Conservation (phyloP, 2,329 filamentous ascomycete species). For the Exophiala spinifera region DNA sequence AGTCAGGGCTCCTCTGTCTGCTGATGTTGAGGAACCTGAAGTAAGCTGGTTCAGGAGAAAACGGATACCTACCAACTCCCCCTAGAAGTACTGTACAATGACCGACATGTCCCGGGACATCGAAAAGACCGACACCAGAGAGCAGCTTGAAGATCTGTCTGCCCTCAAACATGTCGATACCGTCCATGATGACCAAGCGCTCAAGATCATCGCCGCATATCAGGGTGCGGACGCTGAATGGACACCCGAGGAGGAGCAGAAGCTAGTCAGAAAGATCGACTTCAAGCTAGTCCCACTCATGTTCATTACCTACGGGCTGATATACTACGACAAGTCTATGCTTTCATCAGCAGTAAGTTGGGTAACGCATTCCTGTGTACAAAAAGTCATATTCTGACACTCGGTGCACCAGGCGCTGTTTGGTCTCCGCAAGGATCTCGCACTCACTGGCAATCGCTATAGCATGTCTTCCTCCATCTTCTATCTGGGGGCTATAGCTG, state of each 20-base stretch:
- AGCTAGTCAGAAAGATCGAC: constrained; percentile 37
- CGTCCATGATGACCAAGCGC: constrained; percentile 40
- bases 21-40: too few relatives aligned
- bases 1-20: too few relatives aligned
- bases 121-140: background rate
- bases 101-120: too few relatives aligned
- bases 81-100: too few relatives aligned
- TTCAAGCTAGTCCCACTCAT: constrained; percentile 48
- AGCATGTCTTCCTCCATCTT: constrained; percentile 37
- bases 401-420: constrained; percentile 39
- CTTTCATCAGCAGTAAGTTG: constrained; percentile 51
- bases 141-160: too few relatives aligned
- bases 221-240: constrained; percentile 44
- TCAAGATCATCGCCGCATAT: constrained; percentile 42
- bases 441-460: constrained; percentile 44
- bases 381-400: background rate
- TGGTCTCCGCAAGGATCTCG: constrained; percentile 41
- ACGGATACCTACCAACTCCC: too few relatives aligned
- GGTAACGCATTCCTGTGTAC: background rate
- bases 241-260: constrained; percentile 44
- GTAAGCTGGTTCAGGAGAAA: too few relatives aligned
- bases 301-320: constrained; percentile 48
- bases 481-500: constrained; percentile 74
- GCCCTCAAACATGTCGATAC: too few relatives aligned
- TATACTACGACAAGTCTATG: constrained; percentile 59